These are phyloP conservation scores for Prunus mume DNA, from an alignment of 306 rosid genomes.

Conservation along the genomic window DNA sequence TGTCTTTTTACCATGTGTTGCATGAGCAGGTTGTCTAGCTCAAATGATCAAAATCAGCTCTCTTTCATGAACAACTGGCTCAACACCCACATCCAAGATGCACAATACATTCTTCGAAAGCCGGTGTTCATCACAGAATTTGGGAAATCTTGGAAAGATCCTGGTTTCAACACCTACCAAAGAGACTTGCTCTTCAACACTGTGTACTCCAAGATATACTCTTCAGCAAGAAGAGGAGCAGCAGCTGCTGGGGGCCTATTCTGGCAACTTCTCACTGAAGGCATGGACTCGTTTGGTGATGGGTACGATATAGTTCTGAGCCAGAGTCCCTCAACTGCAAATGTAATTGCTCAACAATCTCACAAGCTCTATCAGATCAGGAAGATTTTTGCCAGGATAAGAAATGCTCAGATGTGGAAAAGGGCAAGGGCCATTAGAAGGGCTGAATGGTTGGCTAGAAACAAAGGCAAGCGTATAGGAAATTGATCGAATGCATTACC, in stretches of 20 bases:
- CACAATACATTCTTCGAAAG: constrained; percentile 57
- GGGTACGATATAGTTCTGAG: constrained; percentile 74
- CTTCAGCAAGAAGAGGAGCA: constrained; percentile 72
- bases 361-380: constrained; percentile 53
- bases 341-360: constrained; percentile 66
- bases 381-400: constrained; percentile 45
- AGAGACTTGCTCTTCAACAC: constrained; percentile 63
- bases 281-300: constrained; percentile 77
- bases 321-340: constrained; percentile 70
- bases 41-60: constrained; percentile 54
- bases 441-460: constrained; percentile 31
- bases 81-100: constrained; percentile 58
- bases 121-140: constrained; percentile 71
- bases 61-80: constrained; percentile 84
- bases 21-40: constrained; percentile 52
- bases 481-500: constrained; percentile 24
- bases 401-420: constrained; percentile 48
- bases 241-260: constrained; percentile 75
- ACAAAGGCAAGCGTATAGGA: constrained; percentile 49
- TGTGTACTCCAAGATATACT: constrained; percentile 70
- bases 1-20: neutral
- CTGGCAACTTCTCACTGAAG: constrained; percentile 88
- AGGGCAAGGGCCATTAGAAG: constrained; percentile 43
- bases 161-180: constrained; percentile 48
- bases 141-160: constrained; percentile 70